Evolutionary conservation across 116 monocot genomes (phyloP).

Genomic region (Posidonia oceanica): DNA sequence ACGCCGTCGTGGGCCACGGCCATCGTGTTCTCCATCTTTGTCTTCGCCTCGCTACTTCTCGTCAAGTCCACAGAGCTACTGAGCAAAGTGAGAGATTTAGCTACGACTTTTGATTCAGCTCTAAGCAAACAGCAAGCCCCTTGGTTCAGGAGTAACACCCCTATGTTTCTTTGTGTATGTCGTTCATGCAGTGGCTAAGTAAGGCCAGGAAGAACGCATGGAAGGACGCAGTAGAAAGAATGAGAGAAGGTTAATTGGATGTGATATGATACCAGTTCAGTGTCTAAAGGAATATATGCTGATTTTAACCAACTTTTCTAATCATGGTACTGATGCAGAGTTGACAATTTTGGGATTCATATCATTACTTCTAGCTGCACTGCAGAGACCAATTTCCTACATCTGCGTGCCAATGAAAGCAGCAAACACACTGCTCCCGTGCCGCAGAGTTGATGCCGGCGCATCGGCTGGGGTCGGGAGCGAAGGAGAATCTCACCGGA

Average conservation of each 20-base stretch:
- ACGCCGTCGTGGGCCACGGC: conserved; percentile 16
- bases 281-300: background rate
- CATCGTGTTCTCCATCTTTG: conserved; percentile 7
- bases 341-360: conserved; percentile 11
- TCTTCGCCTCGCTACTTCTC: conserved; percentile 1
- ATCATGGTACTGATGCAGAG: conserved; percentile 1
- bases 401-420: conserved; percentile 6
- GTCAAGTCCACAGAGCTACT: conserved; percentile 2
- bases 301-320: background rate
- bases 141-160: no score
- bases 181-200: background rate
- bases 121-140: no score
- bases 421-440: conserved; percentile 7
- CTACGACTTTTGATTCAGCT: background rate
- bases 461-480: no score
- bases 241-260: conserved; percentile 5
- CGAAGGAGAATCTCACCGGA: background rate
- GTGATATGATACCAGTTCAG: background rate
- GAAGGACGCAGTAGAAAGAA: conserved; percentile 8
- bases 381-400: conserved; percentile 8
- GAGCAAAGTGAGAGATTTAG: background rate
- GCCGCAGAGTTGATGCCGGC: background rate
- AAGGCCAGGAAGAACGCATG: background rate
- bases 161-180: no score
- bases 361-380: conserved; percentile 6